Conservation (phyloP, 2,329 filamentous ascomycete genomes). For the Colletotrichum echinochloae region DNA sequence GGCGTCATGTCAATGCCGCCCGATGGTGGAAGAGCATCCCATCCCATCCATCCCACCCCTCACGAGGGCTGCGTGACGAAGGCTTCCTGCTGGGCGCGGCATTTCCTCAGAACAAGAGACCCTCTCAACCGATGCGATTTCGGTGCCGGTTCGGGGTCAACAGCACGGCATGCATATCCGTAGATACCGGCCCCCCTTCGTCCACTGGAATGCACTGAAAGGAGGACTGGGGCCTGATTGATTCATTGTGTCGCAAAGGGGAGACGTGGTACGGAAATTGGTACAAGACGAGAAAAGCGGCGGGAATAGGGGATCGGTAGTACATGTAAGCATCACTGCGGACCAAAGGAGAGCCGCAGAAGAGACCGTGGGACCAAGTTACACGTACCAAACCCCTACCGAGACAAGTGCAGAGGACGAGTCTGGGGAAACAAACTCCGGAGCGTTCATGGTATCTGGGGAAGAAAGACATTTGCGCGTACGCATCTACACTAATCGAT, state of each 20-base stretch:
- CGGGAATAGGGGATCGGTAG: neutral
- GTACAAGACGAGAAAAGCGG: neutral
- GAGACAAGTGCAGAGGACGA: neutral
- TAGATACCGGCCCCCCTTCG: no score
- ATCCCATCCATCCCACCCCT: conserved; percentile 11
- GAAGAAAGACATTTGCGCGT: conserved; percentile 3
- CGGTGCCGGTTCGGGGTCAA: neutral
- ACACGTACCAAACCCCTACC: no score
- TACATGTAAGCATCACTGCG: neutral
- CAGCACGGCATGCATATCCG: neutral
- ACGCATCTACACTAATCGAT: conserved; percentile 4
- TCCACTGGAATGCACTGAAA: no score
- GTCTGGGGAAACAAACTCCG: conserved; percentile 31
- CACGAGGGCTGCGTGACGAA: conserved; percentile 13
- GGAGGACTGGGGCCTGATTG: neutral
- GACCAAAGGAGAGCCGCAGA: conserved; percentile 11
- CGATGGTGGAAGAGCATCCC: conserved; percentile 28
- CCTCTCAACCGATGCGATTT: neutral
- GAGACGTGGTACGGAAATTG: neutral
- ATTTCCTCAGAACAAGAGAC: conserved; percentile 19
- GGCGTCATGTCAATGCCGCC: conserved; percentile 21
- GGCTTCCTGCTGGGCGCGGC: conserved; percentile 9
- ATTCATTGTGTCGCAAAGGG: neutral
- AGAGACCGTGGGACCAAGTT: neutral
- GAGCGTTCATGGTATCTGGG: conserved; percentile 22